A percentile compares a stretch with the other conserved stretches of the same genome.
phyloP scores from a whole-genome alignment of 139 green algal genomes.

The Picochlorum sp. region DNA sequence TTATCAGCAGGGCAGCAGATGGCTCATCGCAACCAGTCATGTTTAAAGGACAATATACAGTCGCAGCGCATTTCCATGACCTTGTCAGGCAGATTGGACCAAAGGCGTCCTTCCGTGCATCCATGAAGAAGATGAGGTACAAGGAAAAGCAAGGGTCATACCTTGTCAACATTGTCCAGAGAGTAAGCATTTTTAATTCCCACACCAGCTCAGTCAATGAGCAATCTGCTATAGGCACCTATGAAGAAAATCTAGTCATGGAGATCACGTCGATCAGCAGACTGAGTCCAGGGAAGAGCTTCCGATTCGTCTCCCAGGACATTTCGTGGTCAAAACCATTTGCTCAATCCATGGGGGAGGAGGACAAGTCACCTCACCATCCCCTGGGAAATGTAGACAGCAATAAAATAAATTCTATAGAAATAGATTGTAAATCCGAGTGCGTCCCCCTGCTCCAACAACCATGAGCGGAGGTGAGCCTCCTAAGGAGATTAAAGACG shows the following conservation, averaged over 20 bases:
- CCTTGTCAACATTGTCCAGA: not conserved
- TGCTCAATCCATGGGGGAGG: not conserved
- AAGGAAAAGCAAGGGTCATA: not conserved
- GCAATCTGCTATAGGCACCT: conserved; percentile 33
- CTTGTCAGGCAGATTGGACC: conserved; percentile 7
- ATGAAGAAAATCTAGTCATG: conserved; percentile 8
- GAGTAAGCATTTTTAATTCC: not conserved
- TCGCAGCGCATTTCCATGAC: conserved; percentile 25
- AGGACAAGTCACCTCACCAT: not conserved
- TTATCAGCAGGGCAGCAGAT: not conserved
- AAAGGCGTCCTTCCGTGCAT: not conserved
- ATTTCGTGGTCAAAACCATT: conserved; percentile 9
- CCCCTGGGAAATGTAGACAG: conserved; percentile 10
- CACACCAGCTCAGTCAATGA: conserved; percentile 13
- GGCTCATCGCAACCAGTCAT: not conserved
- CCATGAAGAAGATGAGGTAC: not conserved
- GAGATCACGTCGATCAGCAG: not conserved
- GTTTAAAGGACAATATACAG: conserved; percentile 27
- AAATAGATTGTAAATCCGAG: not conserved
- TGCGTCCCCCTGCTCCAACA: not conserved
- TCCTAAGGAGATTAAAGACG: conserved; percentile 14
- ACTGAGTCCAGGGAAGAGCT: conserved; percentile 9
- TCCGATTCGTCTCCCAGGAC: not conserved
- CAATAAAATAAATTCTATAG: conserved; percentile 9
- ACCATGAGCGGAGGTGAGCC: not conserved